phyloP scores from a whole-genome alignment of 305 asterid species.

The Salvia sclarea region DNA sequence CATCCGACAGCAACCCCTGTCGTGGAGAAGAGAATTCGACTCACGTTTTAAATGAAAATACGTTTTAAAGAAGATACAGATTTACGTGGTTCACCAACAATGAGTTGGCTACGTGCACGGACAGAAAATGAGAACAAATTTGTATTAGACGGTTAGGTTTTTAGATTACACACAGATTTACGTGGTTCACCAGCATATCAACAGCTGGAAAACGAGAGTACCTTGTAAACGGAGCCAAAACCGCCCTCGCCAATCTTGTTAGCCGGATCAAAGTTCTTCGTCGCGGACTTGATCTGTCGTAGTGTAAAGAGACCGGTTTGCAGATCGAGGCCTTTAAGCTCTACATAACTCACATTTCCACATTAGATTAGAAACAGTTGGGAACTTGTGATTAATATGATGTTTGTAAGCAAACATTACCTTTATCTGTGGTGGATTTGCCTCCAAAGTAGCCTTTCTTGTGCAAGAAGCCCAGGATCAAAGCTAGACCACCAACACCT shows the following conservation, averaged over 20 bases:
- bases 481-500: slow-evolving; percentile 44
- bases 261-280: slow-evolving; percentile 77
- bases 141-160: no score
- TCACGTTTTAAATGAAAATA: background rate
- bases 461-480: slow-evolving; percentile 49
- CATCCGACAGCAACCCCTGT: slow-evolving; percentile 82
- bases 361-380: no score
- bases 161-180: no score
- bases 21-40: slow-evolving; percentile 5
- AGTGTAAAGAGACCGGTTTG: slow-evolving; percentile 84
- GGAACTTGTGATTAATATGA: no score
- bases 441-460: slow-evolving; percentile 54
- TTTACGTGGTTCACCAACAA: no score
- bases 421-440: slow-evolving; percentile 55
- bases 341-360: slow-evolving; percentile 36
- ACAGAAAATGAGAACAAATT: no score
- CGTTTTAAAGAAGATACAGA: no score
- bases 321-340: slow-evolving; percentile 81
- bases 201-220: slow-evolving; percentile 27
- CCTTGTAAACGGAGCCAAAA: slow-evolving; percentile 93
- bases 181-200: no score
- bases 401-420: slow-evolving; percentile 36
- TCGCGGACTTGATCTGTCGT: slow-evolving; percentile 79
- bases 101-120: no score
- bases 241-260: slow-evolving; percentile 98